Base-by-base conservation (phyloP, 306 rosid species). In the Begonia peltatifolia region DNA sequence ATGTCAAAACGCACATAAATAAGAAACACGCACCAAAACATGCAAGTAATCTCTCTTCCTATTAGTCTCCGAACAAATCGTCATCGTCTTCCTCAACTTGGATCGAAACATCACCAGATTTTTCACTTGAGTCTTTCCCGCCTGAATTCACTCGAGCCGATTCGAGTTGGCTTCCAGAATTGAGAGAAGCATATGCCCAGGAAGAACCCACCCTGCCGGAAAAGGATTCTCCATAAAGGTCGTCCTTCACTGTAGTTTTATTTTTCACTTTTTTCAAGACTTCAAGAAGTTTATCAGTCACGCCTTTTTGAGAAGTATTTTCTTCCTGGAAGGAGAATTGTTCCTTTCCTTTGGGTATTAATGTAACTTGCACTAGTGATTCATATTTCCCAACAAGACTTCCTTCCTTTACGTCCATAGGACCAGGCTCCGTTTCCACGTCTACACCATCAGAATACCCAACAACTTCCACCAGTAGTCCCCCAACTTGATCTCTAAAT, bases 371-470 rank as follows among this genome's bases (percentile, higher is more conserved):
- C 63, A 90, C 88, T 68, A 90, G 92, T 62, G 94, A 79, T 68
- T 84, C 99, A 13, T 90, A 90, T 75, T 90, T 86, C 60, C 99
- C 95, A 12, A 90, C 99, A 35, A 90, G 79, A 76, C 94, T 87
- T 69, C 99, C 99, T 77, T 90, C 99, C 76, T 86, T 86, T 50
- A 90, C 94, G 47, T 92, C 99, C 14, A 90, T 56, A 13, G 95
- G 99, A 62, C 99, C 99, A 47, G 93, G 95, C 68, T 90, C 95
- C 43, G 94, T 86, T 62, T 77, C 99, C 42, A 90, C 99, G 60
- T 80, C 94, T 9, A 71, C 95, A 23, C 99, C 99, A 68, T 90
- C 99, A 15, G 99, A 90, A 62, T 75, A 42, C 61, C 95, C 99
- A 72, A 90, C 99, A 20, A 90, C 78, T 65, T 86, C 84, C 30